Percentiles rank a stretch among this genome's conserved stretches.
phyloP scores from a whole-genome alignment of 2,329 filamentous ascomycete genomes.

The Trichoderma oligosporum region DNA sequence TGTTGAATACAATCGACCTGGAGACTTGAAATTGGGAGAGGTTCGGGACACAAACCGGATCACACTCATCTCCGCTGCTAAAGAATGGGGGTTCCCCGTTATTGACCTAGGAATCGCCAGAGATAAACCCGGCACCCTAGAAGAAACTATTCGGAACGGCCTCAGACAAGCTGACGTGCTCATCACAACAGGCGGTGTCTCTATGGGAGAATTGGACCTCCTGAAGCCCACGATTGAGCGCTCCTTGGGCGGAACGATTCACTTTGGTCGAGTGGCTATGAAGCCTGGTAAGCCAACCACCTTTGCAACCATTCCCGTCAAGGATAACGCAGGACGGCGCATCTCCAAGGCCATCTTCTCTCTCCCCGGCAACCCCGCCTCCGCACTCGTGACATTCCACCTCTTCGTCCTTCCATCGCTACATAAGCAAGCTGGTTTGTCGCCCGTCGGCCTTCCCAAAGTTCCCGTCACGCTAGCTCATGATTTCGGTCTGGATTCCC shows the following conservation, averaged over 20 bases:
- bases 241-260: slow-evolving; percentile 82
- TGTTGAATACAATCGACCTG: slow-evolving; percentile 64
- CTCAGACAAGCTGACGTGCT: slow-evolving; percentile 74
- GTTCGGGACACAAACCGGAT: slow-evolving; percentile 92
- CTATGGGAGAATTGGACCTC: slow-evolving; percentile 96
- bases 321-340: slow-evolving; percentile 55
- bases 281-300: slow-evolving; percentile 98
- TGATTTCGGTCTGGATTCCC: slow-evolving; percentile 69
- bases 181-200: slow-evolving; percentile 90
- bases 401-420: slow-evolving; percentile 88
- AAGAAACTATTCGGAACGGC: slow-evolving; percentile 70
- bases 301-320: slow-evolving; percentile 79
- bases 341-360: slow-evolving; percentile 75
- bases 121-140: slow-evolving; percentile 69
- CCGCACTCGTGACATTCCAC: slow-evolving; percentile 87
- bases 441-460: slow-evolving; percentile 64
- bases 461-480: slow-evolving; percentile 69
- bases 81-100: slow-evolving; percentile 70
- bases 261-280: slow-evolving; percentile 95
- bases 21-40: slow-evolving; percentile 68
- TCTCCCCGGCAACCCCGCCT: slow-evolving; percentile 89
- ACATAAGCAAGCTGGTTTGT: slow-evolving; percentile 69
- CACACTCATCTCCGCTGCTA: slow-evolving; percentile 74
- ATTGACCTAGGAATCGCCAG: slow-evolving; percentile 82
- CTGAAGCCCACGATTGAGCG: slow-evolving; percentile 95